Base-by-base conservation (phyloP, 2,329 filamentous ascomycete species). In the Albophoma yamanashiensis region DNA sequence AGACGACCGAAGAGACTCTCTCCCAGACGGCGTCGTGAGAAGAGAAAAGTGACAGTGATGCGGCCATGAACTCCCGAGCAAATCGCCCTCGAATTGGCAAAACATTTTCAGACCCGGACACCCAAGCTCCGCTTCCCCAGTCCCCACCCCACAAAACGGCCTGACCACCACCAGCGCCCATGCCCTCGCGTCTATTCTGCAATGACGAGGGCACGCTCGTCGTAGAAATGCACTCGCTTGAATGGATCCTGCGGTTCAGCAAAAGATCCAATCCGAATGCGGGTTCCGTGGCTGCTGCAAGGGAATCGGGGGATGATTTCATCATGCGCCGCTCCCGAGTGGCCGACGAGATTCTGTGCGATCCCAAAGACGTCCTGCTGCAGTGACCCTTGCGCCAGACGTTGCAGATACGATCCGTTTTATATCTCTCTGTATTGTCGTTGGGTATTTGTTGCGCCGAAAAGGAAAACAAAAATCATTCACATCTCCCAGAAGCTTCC, bases 401-500 rank as follows among this genome's bases (percentile, higher is more conserved):
- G 40, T 43, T 57, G 39, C 50, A 57, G 39, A 45, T 57, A 39
- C 55, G 31, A 34, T 34, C 22, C 43, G n/a, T 38, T 57, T 58
- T 58, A 34, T 47, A 27, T 58, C 40, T 58, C 22, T 58, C 40
- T 47, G 56, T 47, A 38, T 47, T 36, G 43, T 57, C 38, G 57
- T 15, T 66, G 69, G 68, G 69, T 72, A 72, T 72, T 68, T 62
- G 63, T 64, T 69, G 65, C 69, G 68, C 66, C 66, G 20, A 59
- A 59, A 39, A 55, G 15, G 47, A 50, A 60, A 59, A n/a, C 42
- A 42, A 60, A 58, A n/a, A 8, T 11, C 50, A 17, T 58, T 73
- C 65, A 74, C 62, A 74, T 65, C 57, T 74, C 72, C 73, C 73
- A 75, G 58, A 71, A 69, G 58, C 65, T 68, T 60, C 68, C 65